These are phyloP conservation scores for Boechera divaricarpa DNA, from an alignment of 345 rosid genomes.

Conservation along the genomic window DNA sequence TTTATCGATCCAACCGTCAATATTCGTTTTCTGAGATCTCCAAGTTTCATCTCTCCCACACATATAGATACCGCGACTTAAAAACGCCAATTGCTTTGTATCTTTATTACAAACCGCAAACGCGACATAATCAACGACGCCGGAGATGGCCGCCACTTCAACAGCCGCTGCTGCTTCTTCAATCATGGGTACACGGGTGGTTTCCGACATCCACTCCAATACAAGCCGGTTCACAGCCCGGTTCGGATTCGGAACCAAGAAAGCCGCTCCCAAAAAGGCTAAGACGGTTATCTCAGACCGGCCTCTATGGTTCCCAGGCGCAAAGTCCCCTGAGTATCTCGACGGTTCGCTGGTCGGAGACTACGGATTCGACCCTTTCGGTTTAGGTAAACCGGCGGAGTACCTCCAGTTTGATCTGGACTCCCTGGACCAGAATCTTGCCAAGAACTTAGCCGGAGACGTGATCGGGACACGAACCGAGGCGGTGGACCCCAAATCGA, in stretches of 20 bases:
- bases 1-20: conserved; percentile 33
- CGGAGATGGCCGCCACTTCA: conserved; percentile 14
- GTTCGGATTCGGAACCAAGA: conserved; percentile 52
- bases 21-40: conserved; percentile 22
- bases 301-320: conserved; percentile 76
- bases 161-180: conserved; percentile 59
- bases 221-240: conserved; percentile 57
- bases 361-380: conserved; percentile 84
- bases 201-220: conserved; percentile 35
- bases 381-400: conserved; percentile 76
- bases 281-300: conserved; percentile 43
- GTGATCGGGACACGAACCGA: conserved; percentile 62
- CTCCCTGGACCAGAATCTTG: conserved; percentile 80
- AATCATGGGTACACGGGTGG: conserved; percentile 56
- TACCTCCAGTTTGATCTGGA: conserved; percentile 79
- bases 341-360: conserved; percentile 79
- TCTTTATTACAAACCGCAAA: conserved; percentile 5
- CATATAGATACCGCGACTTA: conserved; percentile 24
- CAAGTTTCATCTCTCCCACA: conserved; percentile 25
- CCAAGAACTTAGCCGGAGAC: conserved; percentile 72
- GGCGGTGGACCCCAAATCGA: conserved; percentile 56
- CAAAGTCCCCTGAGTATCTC: conserved; percentile 65
- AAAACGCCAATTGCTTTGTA: conserved; percentile 21
- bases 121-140: background rate
- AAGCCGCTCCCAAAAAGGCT: conserved; percentile 40